Base-by-base conservation (phyloP, 2,329 filamentous ascomycete species). In the Alternaria metachromatica region DNA sequence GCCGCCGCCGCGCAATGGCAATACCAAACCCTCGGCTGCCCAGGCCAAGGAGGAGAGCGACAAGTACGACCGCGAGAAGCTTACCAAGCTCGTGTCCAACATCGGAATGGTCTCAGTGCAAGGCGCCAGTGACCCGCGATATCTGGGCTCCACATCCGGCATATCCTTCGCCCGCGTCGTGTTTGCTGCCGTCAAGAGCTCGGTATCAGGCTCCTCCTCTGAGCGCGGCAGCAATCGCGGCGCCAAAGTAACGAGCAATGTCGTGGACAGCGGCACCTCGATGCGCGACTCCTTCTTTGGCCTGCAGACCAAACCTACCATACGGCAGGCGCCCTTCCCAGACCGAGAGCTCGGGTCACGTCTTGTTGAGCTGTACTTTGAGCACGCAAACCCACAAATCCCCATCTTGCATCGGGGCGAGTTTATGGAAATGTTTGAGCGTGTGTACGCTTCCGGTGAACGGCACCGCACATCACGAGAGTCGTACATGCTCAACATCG, bases 251-350 rank as follows among this genome's bases (percentile, higher is more conserved):
- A 43, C 63, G 18, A 80, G 84, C 66, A 82, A 84, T 50, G 81
- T 83, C 41, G 83, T 82, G 23, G 84, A 86, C 37, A 85, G 87
- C 43, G 90, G 89, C 41, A 93, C 93, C 18, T 93, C 92, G 12
- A 96, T 97, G 91, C 88, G 94, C 63, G 95, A 98, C 80, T 97
- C 94, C 0, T 97, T 97, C 84, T 98, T 98, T 76, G 95, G 95
- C n/a, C 84, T 98, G 48, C 94, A 97, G 72, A 96, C 93, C 3
- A 94, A 92, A 72, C 93, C 94, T 2, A 93, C 90, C 15, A 96
- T 97, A 76, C 90, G 92, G 65, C 92, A 92, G 48, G 94, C 94
- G 1, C 86, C 89, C 1, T 97, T 98, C 72, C 96, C 96, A 0
- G 89, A 92, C 66, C 89, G 87, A 67, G 88, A 92, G 30, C 84